Percentiles rank a stretch among this genome's conserved stretches.
Conservation (phyloP, 1,284 basidiomycete species). For the Gymnopus androsaceus region DNA sequence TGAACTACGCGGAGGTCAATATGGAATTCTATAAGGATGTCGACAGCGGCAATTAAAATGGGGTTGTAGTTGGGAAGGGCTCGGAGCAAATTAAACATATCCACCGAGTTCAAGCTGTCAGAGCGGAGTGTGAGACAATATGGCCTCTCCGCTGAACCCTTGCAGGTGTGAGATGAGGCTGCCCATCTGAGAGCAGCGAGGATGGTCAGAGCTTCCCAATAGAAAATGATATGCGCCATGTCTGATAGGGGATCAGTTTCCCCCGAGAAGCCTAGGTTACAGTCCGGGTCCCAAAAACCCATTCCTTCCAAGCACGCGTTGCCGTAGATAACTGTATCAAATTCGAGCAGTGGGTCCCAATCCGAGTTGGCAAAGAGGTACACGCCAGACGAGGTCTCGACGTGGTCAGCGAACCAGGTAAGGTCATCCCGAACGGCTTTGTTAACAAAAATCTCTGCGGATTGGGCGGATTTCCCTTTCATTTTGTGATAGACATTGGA, state of each 20-base stretch:
- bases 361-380: neutral
- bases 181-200: neutral
- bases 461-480: no score
- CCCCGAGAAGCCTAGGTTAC: neutral
- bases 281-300: constrained; percentile 3
- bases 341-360: neutral
- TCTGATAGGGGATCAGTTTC: neutral
- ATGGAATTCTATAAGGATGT: neutral
- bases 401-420: neutral
- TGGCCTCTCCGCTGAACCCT: neutral
- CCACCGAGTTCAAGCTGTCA: neutral
- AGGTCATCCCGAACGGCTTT: neutral
- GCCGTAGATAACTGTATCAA: neutral
- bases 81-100: neutral
- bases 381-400: neutral
- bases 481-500: no score
- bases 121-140: neutral
- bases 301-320: constrained; percentile 3
- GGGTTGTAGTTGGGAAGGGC: neutral
- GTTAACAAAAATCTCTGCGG: no score
- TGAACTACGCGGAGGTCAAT: neutral
- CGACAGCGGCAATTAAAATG: neutral
- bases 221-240: neutral
- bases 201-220: neutral
- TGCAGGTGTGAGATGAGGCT: neutral